These are phyloP conservation scores for Cynanchum wilfordii DNA, from an alignment of 257 asterid species.

Conservation along the genomic window DNA sequence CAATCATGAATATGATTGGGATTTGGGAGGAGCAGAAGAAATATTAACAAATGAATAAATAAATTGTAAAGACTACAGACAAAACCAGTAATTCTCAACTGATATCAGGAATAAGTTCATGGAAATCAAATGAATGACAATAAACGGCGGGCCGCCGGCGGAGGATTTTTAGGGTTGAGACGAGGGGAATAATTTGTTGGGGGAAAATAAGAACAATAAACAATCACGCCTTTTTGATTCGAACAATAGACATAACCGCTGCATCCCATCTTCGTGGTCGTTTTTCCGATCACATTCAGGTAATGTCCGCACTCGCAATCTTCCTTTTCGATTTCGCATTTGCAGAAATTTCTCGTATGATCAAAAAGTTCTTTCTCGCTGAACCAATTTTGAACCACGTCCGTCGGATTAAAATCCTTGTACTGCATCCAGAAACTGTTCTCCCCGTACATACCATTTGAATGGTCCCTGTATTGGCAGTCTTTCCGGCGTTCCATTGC, in stretches of 20 bases:
- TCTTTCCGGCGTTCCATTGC: conserved; percentile 38
- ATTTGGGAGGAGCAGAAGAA: background rate
- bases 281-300: conserved; percentile 40
- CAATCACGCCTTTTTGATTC: conserved; percentile 37
- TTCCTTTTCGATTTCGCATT: conserved; percentile 33
- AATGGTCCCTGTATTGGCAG: conserved; percentile 56
- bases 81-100: background rate
- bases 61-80: background rate
- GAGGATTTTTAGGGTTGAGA: conserved; percentile 33
- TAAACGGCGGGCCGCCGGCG: background rate
- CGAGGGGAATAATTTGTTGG: conserved; percentile 29
- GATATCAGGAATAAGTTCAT: background rate
- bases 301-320: conserved; percentile 79
- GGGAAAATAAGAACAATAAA: conserved; percentile 56
- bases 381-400: conserved; percentile 46
- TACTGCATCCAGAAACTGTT: conserved; percentile 53
- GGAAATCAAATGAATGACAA: background rate
- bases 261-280: conserved; percentile 51
- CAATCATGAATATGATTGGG: background rate
- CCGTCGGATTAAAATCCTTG: conserved; percentile 37
- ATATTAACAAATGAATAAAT: background rate
- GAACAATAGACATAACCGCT: conserved; percentile 51
- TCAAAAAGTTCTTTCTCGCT: conserved; percentile 37
- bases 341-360: conserved; percentile 16
- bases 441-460: conserved; percentile 41